These are phyloP conservation scores for Gautieria morchelliformis DNA, from an alignment of 768 basidiomycete genomes.

Conservation along the genomic window DNA sequence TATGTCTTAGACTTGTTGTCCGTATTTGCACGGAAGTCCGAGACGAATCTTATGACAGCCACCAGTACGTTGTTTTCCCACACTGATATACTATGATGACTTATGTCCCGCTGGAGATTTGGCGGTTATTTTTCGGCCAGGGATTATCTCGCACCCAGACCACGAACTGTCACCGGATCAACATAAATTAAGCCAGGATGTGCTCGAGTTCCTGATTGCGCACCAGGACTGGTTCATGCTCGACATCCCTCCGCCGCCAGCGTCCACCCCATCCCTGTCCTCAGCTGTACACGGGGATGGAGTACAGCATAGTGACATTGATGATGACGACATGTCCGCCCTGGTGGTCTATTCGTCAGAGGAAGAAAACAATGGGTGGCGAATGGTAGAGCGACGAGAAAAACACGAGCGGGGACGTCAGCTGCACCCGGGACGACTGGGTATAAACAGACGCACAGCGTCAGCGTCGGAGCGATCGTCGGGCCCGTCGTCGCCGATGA, in stretches of 20 bases:
- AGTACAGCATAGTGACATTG: conserved; percentile 17
- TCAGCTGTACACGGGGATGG: conserved; percentile 29
- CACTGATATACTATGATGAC: not conserved
- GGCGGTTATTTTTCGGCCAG: conserved; percentile 95
- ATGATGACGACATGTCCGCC: not conserved
- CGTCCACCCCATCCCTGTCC: conserved; percentile 26
- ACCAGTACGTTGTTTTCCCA: conserved; percentile 52
- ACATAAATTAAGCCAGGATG: conserved; percentile 79
- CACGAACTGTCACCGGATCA: conserved; percentile 83
- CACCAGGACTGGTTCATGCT: conserved; percentile 95
- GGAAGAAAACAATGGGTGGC: conserved; percentile 1
- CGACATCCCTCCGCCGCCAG: conserved; percentile 67
- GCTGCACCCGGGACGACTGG: not conserved
- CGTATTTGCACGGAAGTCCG: conserved; percentile 85
- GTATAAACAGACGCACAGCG: not conserved
- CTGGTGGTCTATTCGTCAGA: not conserved
- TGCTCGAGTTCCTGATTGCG: conserved; percentile 92
- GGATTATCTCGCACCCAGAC: conserved; percentile 78
- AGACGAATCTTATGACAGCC: conserved; percentile 93
- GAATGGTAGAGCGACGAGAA: not conserved
- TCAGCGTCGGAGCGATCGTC: conserved; percentile 5
- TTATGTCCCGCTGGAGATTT: conserved; percentile 50
- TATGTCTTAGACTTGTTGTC: conserved; percentile 94
- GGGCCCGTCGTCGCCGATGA: not conserved
- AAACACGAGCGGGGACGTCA: not conserved